phyloP scores from a whole-genome alignment of 805 yeast genomes.

The Monosporozyma servazzii region DNA sequence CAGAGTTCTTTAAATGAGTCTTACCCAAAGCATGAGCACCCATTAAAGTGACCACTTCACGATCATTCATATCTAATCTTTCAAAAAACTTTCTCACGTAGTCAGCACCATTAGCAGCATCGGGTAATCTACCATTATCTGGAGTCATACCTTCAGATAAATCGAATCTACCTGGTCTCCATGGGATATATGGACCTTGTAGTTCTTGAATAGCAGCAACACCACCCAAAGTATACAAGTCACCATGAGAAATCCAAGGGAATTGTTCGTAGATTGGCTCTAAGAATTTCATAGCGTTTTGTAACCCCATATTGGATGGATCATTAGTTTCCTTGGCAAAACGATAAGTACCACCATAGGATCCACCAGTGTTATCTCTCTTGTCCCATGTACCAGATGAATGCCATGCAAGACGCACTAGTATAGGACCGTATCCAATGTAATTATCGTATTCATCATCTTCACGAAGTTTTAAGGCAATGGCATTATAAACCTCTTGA shows the following conservation, averaged over 20 bases:
- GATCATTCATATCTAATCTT: conserved; percentile 59
- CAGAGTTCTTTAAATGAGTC: conserved; percentile 60
- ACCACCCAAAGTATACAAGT: conserved; percentile 71
- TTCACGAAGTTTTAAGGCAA: conserved; percentile 52
- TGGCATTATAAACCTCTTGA: conserved; percentile 62
- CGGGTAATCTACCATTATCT: conserved; percentile 64
- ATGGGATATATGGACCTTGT: conserved; percentile 68
- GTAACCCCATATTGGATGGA: conserved; percentile 56
- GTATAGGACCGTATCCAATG: conserved; percentile 65
- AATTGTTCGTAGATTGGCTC: conserved; percentile 45
- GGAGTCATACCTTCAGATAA: conserved; percentile 42
- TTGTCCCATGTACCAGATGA: conserved; percentile 73
- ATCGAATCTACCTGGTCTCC: conserved; percentile 80
- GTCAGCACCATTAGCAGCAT: conserved; percentile 53
- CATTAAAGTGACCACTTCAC: conserved; percentile 62
- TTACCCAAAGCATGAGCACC: conserved; percentile 76
- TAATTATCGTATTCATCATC: conserved; percentile 53
- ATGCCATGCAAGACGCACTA: conserved; percentile 82
- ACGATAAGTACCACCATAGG: conserved; percentile 64
- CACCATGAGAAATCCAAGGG: conserved; percentile 72
- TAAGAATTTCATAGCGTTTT: conserved; percentile 46
- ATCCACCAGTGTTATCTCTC: conserved; percentile 50
- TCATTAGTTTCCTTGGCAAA: conserved; percentile 42
- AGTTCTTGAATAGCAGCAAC: conserved; percentile 69
- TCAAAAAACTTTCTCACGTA: conserved; percentile 58